Percentiles rank a stretch among this genome's conserved stretches.
Conservation (phyloP, 306 rosid genomes). For the Trifolium dubium region DNA sequence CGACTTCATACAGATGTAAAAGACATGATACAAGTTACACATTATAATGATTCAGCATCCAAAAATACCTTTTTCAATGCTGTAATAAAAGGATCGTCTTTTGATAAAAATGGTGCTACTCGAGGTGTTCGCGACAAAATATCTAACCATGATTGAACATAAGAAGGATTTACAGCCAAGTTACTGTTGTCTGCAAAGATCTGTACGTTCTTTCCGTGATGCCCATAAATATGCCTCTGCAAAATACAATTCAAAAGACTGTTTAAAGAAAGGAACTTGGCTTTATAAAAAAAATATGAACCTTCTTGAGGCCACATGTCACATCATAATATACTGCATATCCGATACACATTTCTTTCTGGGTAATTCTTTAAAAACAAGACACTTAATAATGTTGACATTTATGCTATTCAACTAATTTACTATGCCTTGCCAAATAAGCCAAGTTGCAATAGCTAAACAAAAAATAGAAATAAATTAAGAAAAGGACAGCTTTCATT, state of each 20-base stretch:
- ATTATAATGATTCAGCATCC: slow-evolving; percentile 8
- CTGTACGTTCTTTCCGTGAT: slow-evolving; percentile 74
- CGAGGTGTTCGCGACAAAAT: slow-evolving; percentile 85
- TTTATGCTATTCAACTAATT: background rate
- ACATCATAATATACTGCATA: slow-evolving; percentile 5
- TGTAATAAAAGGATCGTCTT: slow-evolving; percentile 76
- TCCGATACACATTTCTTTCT: background rate
- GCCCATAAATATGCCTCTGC: slow-evolving; percentile 94
- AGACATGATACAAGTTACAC: slow-evolving; percentile 9
- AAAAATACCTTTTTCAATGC: slow-evolving; percentile 84
- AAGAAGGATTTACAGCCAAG: slow-evolving; percentile 94
- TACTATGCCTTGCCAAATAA: background rate
- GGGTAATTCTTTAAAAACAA: background rate
- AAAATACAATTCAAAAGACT: slow-evolving; percentile 43
- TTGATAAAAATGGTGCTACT: slow-evolving; percentile 91
- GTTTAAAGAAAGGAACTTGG: slow-evolving; percentile 16
- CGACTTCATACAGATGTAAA: slow-evolving; percentile 19
- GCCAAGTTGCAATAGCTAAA: background rate
- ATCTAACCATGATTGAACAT: slow-evolving; percentile 84
- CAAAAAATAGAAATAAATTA: background rate
- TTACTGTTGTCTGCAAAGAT: slow-evolving; percentile 83
- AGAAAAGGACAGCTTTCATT: background rate
- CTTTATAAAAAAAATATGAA: slow-evolving; percentile 4
- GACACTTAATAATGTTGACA: background rate
- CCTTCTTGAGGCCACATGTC: background rate